These are phyloP conservation scores for Eimeria praecox DNA, from an alignment of 169 alveolate genomes.

Conservation along the genomic window DNA sequence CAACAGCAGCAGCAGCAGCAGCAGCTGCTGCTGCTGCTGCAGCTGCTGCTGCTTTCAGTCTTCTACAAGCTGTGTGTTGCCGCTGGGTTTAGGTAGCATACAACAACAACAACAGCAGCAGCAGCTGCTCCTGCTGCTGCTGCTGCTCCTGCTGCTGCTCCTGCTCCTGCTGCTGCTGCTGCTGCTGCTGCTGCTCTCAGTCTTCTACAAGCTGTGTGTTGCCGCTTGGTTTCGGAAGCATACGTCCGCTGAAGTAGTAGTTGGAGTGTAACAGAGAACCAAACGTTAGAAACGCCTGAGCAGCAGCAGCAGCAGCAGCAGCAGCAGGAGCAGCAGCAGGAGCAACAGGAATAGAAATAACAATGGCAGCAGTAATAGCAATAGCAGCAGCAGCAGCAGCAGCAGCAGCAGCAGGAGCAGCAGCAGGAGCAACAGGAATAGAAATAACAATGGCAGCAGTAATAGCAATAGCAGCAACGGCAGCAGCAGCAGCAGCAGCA, in stretches of 20 bases:
- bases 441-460: not conserved
- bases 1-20: constrained; percentile 3
- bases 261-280: not conserved
- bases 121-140: not conserved
- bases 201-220: not conserved
- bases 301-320: too few species aligned
- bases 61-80: not conserved
- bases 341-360: not conserved
- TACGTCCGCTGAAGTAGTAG: not conserved
- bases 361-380: not conserved
- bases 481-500: not conserved
- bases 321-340: too few species aligned
- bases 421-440: too few species aligned
- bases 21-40: not conserved
- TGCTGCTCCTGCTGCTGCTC: not conserved
- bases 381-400: not conserved
- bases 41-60: not conserved
- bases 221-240: not conserved
- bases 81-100: not conserved
- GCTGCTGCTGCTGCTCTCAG: not conserved
- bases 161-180: not conserved
- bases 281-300: not conserved
- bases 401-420: not conserved
- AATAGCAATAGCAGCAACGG: not conserved
- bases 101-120: not conserved